phyloP scores from a whole-genome alignment of 1,284 basidiomycete species.

The Cutaneotrichosporon sp. region DNA sequence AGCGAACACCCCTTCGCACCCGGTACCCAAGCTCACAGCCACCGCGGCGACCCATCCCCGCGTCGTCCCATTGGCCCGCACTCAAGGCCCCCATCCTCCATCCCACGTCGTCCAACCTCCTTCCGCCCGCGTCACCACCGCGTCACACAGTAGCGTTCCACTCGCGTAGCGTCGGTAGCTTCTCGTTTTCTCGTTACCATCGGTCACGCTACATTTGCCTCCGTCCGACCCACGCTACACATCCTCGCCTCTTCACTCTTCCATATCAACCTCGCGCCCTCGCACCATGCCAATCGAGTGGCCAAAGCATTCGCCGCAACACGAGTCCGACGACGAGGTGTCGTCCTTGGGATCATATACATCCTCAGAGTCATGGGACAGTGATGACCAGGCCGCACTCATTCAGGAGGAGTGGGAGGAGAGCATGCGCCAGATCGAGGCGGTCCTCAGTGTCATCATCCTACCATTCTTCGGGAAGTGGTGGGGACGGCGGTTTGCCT shows the following conservation, averaged over 20 bases:
- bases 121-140: too few relatives aligned
- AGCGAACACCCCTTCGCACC: not conserved
- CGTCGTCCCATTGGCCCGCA: too few relatives aligned
- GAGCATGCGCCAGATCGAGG: conserved; percentile 72
- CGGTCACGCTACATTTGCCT: too few relatives aligned
- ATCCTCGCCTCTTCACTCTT: not conserved
- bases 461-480: conserved; percentile 83
- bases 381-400: conserved; percentile 61
- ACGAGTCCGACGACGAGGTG: conserved; percentile 11
- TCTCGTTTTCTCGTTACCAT: too few relatives aligned
- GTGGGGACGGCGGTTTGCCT: conserved; percentile 75
- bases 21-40: too few relatives aligned
- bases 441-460: conserved; percentile 71
- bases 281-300: conserved; percentile 35
- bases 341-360: conserved; percentile 41
- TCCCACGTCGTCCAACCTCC: too few relatives aligned
- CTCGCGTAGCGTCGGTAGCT: too few relatives aligned
- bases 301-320: conserved; percentile 18
- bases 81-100: too few relatives aligned
- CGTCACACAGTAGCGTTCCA: too few relatives aligned
- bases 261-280: not conserved
- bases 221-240: too few relatives aligned
- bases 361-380: conserved; percentile 54
- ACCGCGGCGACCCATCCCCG: too few relatives aligned
- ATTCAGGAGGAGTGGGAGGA: conserved; percentile 91